Percentiles rank a stretch among this genome's conserved stretches.
These are phyloP conservation scores for Cylindrodendrum hubeiense DNA, from an alignment of 2,329 filamentous ascomycete genomes.

Conservation along the genomic window DNA sequence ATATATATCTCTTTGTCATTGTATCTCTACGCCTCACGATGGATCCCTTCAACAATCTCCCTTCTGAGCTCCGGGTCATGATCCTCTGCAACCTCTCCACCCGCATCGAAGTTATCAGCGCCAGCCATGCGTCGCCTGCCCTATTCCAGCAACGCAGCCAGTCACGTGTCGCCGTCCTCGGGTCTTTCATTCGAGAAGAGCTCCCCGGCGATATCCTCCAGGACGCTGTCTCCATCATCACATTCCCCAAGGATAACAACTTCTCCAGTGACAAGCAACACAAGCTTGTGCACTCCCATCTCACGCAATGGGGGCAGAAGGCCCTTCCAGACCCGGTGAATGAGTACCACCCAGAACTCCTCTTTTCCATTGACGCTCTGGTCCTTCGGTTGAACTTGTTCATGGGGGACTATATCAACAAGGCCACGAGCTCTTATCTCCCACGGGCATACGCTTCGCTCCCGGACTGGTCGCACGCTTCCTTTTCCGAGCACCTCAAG, in stretches of 20 bases:
- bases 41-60: background rate
- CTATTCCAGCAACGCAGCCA: background rate
- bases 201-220: background rate
- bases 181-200: background rate
- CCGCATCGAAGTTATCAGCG: background rate
- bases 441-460: conserved; percentile 7
- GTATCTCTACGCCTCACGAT: background rate
- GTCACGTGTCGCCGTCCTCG: background rate
- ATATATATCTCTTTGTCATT: background rate
- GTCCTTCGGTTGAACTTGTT: background rate
- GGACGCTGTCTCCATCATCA: conserved; percentile 17
- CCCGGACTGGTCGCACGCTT: conserved; percentile 8
- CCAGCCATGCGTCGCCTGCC: background rate
- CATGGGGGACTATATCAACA: conserved; percentile 24
- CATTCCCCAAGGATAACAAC: background rate
- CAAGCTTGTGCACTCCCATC: background rate
- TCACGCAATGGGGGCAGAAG: background rate
- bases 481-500: background rate
- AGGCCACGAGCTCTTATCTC: conserved; percentile 14
- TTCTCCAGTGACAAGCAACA: background rate
- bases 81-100: background rate
- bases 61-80: background rate
- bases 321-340: conserved; percentile 4
- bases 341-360: background rate
- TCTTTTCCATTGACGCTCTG: background rate